A percentile compares a stretch with the other conserved stretches of the same genome.
These are phyloP conservation scores for Decorospora gaudefroyi DNA, from an alignment of 2,329 filamentous ascomycete genomes.

Conservation along the genomic window DNA sequence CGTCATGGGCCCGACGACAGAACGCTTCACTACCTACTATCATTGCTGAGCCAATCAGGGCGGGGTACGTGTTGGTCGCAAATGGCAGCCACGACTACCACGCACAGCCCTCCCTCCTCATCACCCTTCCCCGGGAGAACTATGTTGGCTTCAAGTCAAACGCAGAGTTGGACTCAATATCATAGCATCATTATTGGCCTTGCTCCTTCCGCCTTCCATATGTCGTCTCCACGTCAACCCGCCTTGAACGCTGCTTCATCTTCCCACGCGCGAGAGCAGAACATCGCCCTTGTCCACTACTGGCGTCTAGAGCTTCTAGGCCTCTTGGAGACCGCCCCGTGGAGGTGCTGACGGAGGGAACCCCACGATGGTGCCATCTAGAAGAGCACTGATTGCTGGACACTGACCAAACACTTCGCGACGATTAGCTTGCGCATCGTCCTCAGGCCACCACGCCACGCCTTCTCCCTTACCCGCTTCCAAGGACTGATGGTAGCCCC, in stretches of 20 bases:
- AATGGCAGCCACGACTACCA: conserved; percentile 30
- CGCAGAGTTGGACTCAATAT: conserved; percentile 15
- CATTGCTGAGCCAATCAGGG: conserved; percentile 33
- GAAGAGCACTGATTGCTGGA: conserved; percentile 24
- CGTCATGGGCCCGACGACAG: not conserved
- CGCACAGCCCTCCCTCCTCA: conserved; percentile 13
- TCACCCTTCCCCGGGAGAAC: conserved; percentile 3
- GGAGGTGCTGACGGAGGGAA: conserved; percentile 8
- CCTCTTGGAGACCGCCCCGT: conserved; percentile 5
- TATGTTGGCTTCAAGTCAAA: not conserved
- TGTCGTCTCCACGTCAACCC: conserved; percentile 12
- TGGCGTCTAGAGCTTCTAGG: conserved; percentile 6
- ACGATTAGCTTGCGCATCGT: conserved; percentile 28
- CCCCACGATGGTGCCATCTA: conserved; percentile 21
- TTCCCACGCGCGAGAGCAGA: too few relatives aligned
- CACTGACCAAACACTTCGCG: conserved; percentile 22
- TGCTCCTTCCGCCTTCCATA: conserved; percentile 15
- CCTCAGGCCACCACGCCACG: conserved; percentile 9
- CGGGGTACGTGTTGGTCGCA: conserved; percentile 35
- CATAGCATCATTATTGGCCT: conserved; percentile 8
- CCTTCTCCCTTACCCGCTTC: conserved; percentile 24
- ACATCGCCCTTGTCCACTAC: not conserved
- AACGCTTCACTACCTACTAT: conserved; percentile 19
- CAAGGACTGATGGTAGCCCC: conserved; percentile 19
- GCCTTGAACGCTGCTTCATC: too few relatives aligned